Percentiles rank a stretch among this genome's conserved stretches.
phyloP scores from a whole-genome alignment of 1,284 basidiomycete species.

The Sphaerobolus stellatus region DNA sequence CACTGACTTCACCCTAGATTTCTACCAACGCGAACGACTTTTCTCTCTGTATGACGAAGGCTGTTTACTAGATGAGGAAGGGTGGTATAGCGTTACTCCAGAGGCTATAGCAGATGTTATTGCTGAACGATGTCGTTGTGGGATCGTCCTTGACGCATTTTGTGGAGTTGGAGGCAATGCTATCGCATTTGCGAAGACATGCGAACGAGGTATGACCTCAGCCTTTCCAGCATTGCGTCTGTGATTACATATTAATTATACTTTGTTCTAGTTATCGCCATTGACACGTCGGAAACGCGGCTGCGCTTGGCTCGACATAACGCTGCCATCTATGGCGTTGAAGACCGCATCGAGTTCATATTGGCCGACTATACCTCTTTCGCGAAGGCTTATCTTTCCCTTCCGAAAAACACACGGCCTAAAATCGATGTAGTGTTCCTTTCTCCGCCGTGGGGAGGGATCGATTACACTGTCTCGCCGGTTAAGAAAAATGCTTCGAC shows the following conservation, averaged over 20 bases:
- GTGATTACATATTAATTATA: neutral
- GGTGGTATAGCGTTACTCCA: constrained; percentile 97
- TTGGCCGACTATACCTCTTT: constrained; percentile 86
- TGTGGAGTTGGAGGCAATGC: constrained; percentile 98
- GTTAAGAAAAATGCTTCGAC: constrained; percentile 17
- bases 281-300: constrained; percentile 84
- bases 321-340: constrained; percentile 89
- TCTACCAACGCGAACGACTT: constrained; percentile 75
- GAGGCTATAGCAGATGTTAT: constrained; percentile 90
- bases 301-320: constrained; percentile 90
- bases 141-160: constrained; percentile 88
- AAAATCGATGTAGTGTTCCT: constrained; percentile 85
- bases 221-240: neutral
- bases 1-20: constrained; percentile 55
- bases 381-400: constrained; percentile 55
- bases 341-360: constrained; percentile 91
- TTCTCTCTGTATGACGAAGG: constrained; percentile 81
- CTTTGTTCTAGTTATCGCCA: constrained; percentile 72
- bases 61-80: constrained; percentile 81
- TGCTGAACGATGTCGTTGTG: constrained; percentile 86
- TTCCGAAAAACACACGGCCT: constrained; percentile 18
- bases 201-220: constrained; percentile 70
- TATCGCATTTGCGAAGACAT: constrained; percentile 95
- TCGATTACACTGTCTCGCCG: constrained; percentile 61
- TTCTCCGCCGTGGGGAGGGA: constrained; percentile 90